Conservation (phyloP, 495 filamentous ascomycete genomes). For the Lindgomyces ingoldianus region DNA sequence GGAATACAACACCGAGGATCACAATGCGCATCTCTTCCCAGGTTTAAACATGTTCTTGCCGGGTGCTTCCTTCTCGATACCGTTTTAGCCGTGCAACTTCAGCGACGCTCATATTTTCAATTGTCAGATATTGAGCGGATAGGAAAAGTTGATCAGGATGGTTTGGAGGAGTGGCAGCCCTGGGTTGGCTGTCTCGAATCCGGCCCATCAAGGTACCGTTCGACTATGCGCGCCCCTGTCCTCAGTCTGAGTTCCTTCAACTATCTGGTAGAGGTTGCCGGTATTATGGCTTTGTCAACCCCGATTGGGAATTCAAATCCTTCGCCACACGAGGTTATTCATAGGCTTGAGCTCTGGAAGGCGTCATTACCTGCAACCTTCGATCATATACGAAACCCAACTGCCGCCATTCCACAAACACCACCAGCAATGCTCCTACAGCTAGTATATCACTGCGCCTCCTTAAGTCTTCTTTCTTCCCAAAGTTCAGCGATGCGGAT, state of each 20-base stretch:
- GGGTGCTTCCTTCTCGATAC: constrained; percentile 70
- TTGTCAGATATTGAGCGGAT: constrained; percentile 51
- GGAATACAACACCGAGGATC: constrained; percentile 50
- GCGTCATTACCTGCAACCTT: constrained; percentile 16
- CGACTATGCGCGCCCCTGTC: constrained; percentile 52
- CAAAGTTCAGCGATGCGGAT: constrained; percentile 5
- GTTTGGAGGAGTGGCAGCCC: constrained; percentile 71
- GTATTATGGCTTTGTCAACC: constrained; percentile 43
- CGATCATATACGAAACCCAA: constrained; percentile 8
- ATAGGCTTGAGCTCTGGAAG: constrained; percentile 17
- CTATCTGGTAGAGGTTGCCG: constrained; percentile 52
- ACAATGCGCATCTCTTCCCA: background rate
- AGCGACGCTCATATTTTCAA: constrained; percentile 56
- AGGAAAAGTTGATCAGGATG: constrained; percentile 60
- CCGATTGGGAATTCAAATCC: background rate
- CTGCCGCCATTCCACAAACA: background rate
- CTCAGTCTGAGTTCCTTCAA: constrained; percentile 67
- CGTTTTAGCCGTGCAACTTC: constrained; percentile 59
- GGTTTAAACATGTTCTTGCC: constrained; percentile 56
- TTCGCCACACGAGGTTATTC: background rate
- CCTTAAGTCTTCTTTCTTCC: background rate
- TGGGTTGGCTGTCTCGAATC: constrained; percentile 56
- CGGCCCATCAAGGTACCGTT: constrained; percentile 49
- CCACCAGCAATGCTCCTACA: constrained; percentile 25
- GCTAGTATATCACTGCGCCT: constrained; percentile 1